These are phyloP conservation scores for Leccinum fibrillosum DNA, from an alignment of 768 basidiomycete genomes.

Conservation along the genomic window DNA sequence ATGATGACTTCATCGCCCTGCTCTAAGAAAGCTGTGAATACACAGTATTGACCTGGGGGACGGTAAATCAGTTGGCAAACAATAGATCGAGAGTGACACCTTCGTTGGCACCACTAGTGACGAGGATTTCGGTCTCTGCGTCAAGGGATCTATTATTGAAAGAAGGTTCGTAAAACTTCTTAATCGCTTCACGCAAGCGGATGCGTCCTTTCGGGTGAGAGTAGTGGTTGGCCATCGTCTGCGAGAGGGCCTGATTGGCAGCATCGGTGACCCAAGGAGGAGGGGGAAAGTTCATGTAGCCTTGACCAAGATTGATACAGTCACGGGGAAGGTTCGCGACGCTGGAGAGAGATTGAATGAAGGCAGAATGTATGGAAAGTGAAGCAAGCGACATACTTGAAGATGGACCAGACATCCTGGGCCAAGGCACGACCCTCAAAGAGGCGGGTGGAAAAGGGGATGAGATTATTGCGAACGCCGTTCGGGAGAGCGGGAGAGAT, in stretches of 20 bases:
- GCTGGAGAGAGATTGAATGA: slow-evolving; percentile 43
- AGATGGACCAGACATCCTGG: slow-evolving; percentile 90
- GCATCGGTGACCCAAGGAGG: slow-evolving; percentile 76
- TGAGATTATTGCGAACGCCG: slow-evolving; percentile 46
- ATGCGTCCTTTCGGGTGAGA: slow-evolving; percentile 88
- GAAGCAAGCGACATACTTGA: slow-evolving; percentile 50
- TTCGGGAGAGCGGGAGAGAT: neutral
- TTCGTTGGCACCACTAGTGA: slow-evolving; percentile 97
- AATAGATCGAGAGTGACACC: slow-evolving; percentile 42
- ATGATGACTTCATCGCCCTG: slow-evolving; percentile 96
- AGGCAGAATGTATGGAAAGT: slow-evolving; percentile 1
- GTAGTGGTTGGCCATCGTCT: slow-evolving; percentile 75
- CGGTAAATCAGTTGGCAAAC: slow-evolving; percentile 1
- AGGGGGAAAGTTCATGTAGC: slow-evolving; percentile 92
- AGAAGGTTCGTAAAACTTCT: slow-evolving; percentile 66
- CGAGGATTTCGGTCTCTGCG: slow-evolving; percentile 83
- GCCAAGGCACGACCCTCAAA: slow-evolving; percentile 72
- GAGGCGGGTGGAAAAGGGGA: slow-evolving; percentile 71
- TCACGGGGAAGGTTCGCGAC: slow-evolving; percentile 85
- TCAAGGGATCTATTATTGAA: slow-evolving; percentile 70
- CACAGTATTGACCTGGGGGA: slow-evolving; percentile 77
- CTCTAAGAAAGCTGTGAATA: slow-evolving; percentile 89
- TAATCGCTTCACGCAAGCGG: slow-evolving; percentile 85
- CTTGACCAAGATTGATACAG: slow-evolving; percentile 94
- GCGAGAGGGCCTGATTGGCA: slow-evolving; percentile 63